phyloP scores from a whole-genome alignment of 1,284 basidiomycete genomes.

The Malassezia slooffiae region DNA sequence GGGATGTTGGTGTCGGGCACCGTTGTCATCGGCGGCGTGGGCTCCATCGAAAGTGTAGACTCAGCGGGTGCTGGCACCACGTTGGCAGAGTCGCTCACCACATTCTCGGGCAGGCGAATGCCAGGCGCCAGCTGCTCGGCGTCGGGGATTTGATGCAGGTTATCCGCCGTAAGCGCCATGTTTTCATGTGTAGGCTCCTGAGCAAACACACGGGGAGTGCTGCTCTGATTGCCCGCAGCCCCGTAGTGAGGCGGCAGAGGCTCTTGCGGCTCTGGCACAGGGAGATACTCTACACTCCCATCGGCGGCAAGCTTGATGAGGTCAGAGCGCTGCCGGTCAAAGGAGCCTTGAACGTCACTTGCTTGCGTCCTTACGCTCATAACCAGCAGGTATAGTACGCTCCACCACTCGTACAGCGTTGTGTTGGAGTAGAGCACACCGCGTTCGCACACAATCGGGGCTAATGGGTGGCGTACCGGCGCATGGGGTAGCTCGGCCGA shows the following conservation, averaged over 20 bases:
- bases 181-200: background rate
- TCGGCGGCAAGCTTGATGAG: slow-evolving; percentile 13
- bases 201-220: background rate
- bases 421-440: too few relatives aligned
- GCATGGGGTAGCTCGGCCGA: too few relatives aligned
- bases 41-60: background rate
- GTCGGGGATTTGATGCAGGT: slow-evolving; percentile 39
- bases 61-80: background rate
- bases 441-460: too few relatives aligned
- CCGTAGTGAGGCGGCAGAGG: too few relatives aligned
- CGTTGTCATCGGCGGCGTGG: slow-evolving; percentile 1
- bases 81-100: background rate
- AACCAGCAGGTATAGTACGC: too few relatives aligned
- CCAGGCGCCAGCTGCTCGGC: slow-evolving; percentile 43
- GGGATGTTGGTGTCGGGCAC: too few relatives aligned
- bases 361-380: too few relatives aligned
- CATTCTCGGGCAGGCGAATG: slow-evolving; percentile 30
- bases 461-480: too few relatives aligned
- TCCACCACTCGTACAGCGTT: too few relatives aligned
- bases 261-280: background rate
- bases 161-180: slow-evolving; percentile 32
- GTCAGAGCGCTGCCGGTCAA: background rate
- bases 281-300: slow-evolving; percentile 3
- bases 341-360: too few relatives aligned
- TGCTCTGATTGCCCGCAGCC: too few relatives aligned